Conservation (phyloP, 2,329 filamentous ascomycete species). For the Cercospora zeae-maydis region DNA sequence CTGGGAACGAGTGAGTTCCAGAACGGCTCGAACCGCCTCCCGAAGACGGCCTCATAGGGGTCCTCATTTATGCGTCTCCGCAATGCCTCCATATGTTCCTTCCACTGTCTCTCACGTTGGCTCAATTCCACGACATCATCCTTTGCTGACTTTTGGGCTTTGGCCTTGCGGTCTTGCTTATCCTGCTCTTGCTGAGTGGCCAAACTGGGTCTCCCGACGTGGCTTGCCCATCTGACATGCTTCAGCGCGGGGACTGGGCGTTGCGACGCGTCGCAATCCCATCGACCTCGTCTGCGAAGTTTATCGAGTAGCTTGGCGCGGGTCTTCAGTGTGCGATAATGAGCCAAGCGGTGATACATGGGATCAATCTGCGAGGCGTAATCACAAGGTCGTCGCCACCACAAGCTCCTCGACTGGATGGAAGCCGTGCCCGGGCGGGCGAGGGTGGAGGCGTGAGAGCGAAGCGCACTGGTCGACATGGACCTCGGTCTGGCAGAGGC, state of each 20-base stretch:
- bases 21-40: conserved; percentile 38
- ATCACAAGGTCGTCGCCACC: conserved; percentile 27
- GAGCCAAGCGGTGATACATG: conserved; percentile 30
- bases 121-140: conserved; percentile 31
- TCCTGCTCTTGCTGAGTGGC: conserved; percentile 18
- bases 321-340: conserved; percentile 32
- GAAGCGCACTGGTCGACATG: conserved; percentile 17
- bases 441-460: conserved; percentile 18
- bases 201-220: conserved; percentile 27
- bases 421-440: conserved; percentile 14
- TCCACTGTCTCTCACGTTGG: conserved; percentile 34
- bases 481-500: conserved; percentile 15
- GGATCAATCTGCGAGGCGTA: conserved; percentile 35
- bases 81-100: conserved; percentile 35
- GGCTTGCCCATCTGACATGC: conserved; percentile 32
- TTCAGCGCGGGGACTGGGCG: conserved; percentile 30
- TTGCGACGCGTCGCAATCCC: conserved; percentile 31
- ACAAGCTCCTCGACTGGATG: conserved; percentile 26
- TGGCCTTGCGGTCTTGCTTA: conserved; percentile 16
- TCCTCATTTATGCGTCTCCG: conserved; percentile 39
- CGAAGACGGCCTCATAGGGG: conserved; percentile 45
- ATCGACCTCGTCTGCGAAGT: conserved; percentile 31
- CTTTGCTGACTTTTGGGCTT: conserved; percentile 14
- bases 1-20: conserved; percentile 33
- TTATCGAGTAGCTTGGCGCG: conserved; percentile 34